Evolutionary conservation across 352 stramenopile species (phyloP).

Genomic region (Globisporangium barbulae): DNA sequence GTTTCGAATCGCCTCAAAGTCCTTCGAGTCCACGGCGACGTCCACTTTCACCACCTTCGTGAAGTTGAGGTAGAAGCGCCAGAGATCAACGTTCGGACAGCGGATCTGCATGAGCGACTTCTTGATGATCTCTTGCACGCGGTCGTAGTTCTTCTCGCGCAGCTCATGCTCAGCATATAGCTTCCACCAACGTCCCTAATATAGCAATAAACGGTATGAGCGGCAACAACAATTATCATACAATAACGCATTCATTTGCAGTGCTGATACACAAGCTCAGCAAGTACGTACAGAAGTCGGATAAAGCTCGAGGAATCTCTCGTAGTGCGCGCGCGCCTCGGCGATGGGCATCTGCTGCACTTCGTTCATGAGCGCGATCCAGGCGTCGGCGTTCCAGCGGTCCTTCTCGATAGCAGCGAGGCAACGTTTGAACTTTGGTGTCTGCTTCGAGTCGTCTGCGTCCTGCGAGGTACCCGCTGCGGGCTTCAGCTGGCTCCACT

Average conservation of each 20-base stretch:
- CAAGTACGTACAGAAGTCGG: constrained; percentile 48
- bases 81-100: constrained; percentile 80
- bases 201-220: neutral
- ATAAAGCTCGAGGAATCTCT: constrained; percentile 67
- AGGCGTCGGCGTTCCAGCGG: constrained; percentile 73
- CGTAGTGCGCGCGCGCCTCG: constrained; percentile 73
- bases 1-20: constrained; percentile 49
- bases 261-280: neutral
- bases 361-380: constrained; percentile 78
- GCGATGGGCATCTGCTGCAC: constrained; percentile 59
- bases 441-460: constrained; percentile 19
- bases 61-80: constrained; percentile 87
- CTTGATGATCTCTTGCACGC: constrained; percentile 86
- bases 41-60: constrained; percentile 84
- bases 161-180: constrained; percentile 84
- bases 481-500: constrained; percentile 51
- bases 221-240: neutral
- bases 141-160: constrained; percentile 81
- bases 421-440: constrained; percentile 64
- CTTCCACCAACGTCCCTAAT: constrained; percentile 80
- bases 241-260: neutral
- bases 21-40: constrained; percentile 59
- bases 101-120: constrained; percentile 85
- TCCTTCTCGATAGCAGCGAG: constrained; percentile 50
- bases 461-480: neutral